A percentile compares a stretch with the other conserved stretches of the same genome.
Evolutionary conservation across 345 rosid species (phyloP).

Genomic region (Brassica rapa): DNA sequence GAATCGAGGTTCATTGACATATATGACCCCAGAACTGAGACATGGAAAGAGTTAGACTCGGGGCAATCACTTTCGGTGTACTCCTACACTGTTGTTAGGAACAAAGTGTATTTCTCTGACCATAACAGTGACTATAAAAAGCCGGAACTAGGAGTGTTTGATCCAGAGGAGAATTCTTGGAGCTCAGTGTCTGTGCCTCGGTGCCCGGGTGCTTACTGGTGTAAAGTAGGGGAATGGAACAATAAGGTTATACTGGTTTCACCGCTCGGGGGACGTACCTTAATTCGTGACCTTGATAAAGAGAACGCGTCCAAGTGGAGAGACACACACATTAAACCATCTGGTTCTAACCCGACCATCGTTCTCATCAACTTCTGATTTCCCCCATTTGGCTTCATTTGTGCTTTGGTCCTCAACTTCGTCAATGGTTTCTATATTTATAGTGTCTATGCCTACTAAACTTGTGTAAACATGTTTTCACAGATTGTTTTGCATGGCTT

Average conservation of each 20-base stretch:
- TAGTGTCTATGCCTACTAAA: not conserved
- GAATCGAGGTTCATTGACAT: not conserved
- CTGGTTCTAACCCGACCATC: conserved; percentile 58
- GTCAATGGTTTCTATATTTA: not conserved
- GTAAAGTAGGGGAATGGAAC: conserved; percentile 63
- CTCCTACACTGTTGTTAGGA: not conserved
- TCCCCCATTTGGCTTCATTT: not conserved
- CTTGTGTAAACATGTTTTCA: not conserved
- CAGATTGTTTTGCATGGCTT: not conserved
- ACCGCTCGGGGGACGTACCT: conserved; percentile 45
- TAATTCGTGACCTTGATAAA: conserved; percentile 66
- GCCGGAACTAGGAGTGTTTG: conserved; percentile 68
- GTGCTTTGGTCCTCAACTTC: not conserved
- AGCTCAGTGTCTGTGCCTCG: conserved; percentile 63
- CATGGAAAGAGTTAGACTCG: not conserved
- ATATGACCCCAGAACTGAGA: not conserved
- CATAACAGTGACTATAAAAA: conserved; percentile 48
- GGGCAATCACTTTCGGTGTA: not conserved
- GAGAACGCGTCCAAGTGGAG: conserved; percentile 71
- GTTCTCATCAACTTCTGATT: conserved; percentile 31
- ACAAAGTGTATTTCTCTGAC: not conserved
- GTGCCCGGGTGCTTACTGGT: conserved; percentile 63
- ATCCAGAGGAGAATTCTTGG: conserved; percentile 69
- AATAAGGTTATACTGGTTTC: conserved; percentile 73
- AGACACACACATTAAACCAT: conserved; percentile 59